These are phyloP conservation scores for Thielaviopsis euricoi DNA, from an alignment of 2,329 filamentous ascomycete species.

Conservation along the genomic window DNA sequence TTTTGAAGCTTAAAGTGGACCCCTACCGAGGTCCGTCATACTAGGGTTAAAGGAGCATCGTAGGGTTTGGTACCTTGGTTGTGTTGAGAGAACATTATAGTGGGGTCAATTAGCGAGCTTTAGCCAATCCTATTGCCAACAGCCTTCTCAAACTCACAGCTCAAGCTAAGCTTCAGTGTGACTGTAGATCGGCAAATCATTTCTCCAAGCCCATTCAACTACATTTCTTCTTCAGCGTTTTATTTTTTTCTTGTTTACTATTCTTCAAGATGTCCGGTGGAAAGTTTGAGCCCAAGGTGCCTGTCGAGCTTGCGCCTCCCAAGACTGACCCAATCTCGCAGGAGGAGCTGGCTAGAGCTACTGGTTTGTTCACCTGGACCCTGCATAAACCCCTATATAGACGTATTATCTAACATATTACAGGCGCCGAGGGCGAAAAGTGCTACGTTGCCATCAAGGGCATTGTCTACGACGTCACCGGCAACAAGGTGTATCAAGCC, in stretches of 20 bases:
- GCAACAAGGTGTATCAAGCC: conserved; percentile 71
- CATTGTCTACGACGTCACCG: conserved; percentile 83
- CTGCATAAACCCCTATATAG: neutral
- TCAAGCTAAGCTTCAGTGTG: neutral
- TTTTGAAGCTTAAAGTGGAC: neutral
- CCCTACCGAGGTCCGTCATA: neutral
- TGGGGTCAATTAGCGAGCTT: neutral
- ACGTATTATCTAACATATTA: neutral
- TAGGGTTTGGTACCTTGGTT: neutral
- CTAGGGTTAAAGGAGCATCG: neutral
- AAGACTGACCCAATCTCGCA: conserved; percentile 75
- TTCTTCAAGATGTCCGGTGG: conserved; percentile 30
- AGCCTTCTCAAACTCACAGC: neutral
- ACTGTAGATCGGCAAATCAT: neutral
- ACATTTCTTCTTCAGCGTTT: too few relatives aligned
- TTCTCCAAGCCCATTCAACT: neutral
- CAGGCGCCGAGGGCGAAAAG: conserved; percentile 48
- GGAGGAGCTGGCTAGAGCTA: conserved; percentile 63
- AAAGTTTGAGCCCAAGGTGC: conserved; percentile 63
- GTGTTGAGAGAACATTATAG: neutral
- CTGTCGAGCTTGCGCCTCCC: conserved; percentile 62
- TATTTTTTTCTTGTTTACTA: neutral
- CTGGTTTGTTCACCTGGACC: conserved; percentile 42
- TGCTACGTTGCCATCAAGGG: conserved; percentile 64
- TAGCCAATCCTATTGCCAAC: neutral